Percentiles rank a stretch among this genome's conserved stretches.
These are phyloP conservation scores for Saxispiralis lemnorum DNA, from an alignment of 495 filamentous ascomycete species.

Conservation along the genomic window DNA sequence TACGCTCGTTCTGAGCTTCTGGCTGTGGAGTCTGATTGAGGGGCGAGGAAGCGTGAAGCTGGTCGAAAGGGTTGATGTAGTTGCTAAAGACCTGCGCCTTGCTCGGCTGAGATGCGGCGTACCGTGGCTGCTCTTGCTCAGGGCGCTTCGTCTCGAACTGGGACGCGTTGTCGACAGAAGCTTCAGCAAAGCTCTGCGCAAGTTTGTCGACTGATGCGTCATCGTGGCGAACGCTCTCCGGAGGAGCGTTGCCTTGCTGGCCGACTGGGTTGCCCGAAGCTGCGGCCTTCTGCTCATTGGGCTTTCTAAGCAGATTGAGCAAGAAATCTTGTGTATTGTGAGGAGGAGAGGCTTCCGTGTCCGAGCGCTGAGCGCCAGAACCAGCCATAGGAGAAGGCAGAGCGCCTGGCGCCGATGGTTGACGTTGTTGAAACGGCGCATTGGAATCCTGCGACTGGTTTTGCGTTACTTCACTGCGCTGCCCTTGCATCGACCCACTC, in stretches of 20 bases:
- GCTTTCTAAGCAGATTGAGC: slow-evolving; percentile 40
- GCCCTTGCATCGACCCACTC: not conserved
- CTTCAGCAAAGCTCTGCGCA: slow-evolving; percentile 4
- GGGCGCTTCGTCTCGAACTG: not conserved
- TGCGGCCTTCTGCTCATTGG: slow-evolving; percentile 20
- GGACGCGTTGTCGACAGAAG: not conserved
- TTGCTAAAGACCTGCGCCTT: slow-evolving; percentile 37
- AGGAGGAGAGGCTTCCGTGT: slow-evolving; percentile 14
- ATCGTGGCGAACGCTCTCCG: not conserved
- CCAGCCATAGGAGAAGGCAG: slow-evolving; percentile 18
- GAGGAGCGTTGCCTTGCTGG: slow-evolving; percentile 1
- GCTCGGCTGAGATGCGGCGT: slow-evolving; percentile 27
- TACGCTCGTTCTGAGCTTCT: slow-evolving; percentile 9
- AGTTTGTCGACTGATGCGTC: slow-evolving; percentile 2
- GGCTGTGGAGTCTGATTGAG: slow-evolving; percentile 34
- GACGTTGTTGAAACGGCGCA: slow-evolving; percentile 36
- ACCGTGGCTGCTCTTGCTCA: slow-evolving; percentile 14
- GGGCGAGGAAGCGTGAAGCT: slow-evolving; percentile 49
- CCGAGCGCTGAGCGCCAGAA: slow-evolving; percentile 14
- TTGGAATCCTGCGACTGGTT: slow-evolving; percentile 46
- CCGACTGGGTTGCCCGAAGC: not conserved
- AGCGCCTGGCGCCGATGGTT: slow-evolving; percentile 15
- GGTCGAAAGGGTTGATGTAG: slow-evolving; percentile 66
- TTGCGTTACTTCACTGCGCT: slow-evolving; percentile 2
- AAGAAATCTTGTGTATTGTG: slow-evolving; percentile 48